Base-by-base conservation (phyloP, 176 grass and related monocot species). In the Neostapfia colusana region DNA sequence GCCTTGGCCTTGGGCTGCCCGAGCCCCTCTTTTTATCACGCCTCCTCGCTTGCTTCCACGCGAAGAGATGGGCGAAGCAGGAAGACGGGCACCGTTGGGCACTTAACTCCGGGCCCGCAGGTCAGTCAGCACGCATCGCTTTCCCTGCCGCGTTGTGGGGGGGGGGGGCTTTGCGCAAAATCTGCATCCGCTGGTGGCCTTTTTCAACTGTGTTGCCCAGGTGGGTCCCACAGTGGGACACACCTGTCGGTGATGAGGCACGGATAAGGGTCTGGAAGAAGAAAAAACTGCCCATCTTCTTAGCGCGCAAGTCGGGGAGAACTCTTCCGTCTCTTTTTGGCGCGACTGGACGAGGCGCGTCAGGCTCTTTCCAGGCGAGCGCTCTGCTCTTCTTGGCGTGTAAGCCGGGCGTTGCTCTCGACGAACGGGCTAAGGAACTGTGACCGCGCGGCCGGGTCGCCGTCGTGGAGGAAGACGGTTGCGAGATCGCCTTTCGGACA, bases 31-130 rank as follows among this genome's bases (percentile, higher is more conserved):
- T 76, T 76, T 76, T 76, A 80, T 76, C 63, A 70, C 69, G 80
- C 72, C 46, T 59, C 75, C 37, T 41, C 63, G 70, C 20, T 84
- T 76, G n/a, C 86, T 88, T 88, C 55, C 56, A 18, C 63, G 76
- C 76, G 86, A 88, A 88, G 81, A 17, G 65, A 69, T 14, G 12
- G 64, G 5, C 18, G 10, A 11, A 11, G 54, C 5, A 37, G 27
- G 49, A n/a, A 18, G 71, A 31, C n/a, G 31, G 31, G 11, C 40
- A 17, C 56, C 2, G 67, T 31, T 72, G 79, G 25, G 38, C n/a
- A 24, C n/a, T 86, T 57, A 39, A 55, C 0, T 5, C 1, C 0
- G 79, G 74, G 0, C 73, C 85, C 80, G 42, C 34, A 0, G 50
- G 80, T 58, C 85, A 62, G 80, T 8, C 42, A 4, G 21, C 0